These are phyloP conservation scores for Phyllosticta citriasiana DNA, from an alignment of 2,329 filamentous ascomycete species.

Conservation along the genomic window DNA sequence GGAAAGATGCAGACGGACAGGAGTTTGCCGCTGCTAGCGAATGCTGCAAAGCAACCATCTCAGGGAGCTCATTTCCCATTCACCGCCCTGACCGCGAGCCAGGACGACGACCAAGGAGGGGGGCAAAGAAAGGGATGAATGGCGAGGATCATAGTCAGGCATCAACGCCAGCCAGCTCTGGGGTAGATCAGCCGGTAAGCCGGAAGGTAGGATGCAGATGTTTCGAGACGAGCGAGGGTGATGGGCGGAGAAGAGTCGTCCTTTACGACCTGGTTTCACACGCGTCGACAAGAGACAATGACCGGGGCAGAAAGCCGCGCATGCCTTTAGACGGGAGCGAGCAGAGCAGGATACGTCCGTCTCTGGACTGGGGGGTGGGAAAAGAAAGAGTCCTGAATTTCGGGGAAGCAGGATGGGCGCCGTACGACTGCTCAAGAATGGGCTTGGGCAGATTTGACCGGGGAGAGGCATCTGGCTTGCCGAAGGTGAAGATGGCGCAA, in stretches of 20 bases:
- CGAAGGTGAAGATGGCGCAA: not conserved
- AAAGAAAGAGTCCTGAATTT: not conserved
- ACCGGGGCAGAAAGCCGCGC: not conserved
- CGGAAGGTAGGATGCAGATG: not conserved
- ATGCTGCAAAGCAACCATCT: not conserved
- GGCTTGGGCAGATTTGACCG: not conserved
- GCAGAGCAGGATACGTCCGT: not conserved
- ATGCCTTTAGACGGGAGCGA: not conserved
- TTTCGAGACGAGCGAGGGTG: not conserved
- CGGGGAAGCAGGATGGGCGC: not conserved
- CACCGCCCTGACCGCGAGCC: slow-evolving; percentile 4
- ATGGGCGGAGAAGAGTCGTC: not conserved
- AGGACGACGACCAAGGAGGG: not conserved
- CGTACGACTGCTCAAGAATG: not conserved
- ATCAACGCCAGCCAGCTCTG: not conserved
- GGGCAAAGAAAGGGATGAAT: not conserved
- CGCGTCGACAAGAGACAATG: not conserved
- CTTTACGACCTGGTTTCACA: not conserved
- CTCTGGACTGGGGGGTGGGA: not conserved
- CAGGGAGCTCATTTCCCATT: slow-evolving; percentile 4
- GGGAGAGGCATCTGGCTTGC: not conserved
- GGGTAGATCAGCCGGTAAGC: not conserved
- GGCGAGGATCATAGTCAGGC: not conserved
- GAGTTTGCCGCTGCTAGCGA: not conserved
- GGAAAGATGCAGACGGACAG: not conserved